A percentile compares a stretch with the other conserved stretches of the same genome.
Evolutionary conservation across 164 flowering plant species (phyloP).

Genomic region (Umbellularia californica): DNA sequence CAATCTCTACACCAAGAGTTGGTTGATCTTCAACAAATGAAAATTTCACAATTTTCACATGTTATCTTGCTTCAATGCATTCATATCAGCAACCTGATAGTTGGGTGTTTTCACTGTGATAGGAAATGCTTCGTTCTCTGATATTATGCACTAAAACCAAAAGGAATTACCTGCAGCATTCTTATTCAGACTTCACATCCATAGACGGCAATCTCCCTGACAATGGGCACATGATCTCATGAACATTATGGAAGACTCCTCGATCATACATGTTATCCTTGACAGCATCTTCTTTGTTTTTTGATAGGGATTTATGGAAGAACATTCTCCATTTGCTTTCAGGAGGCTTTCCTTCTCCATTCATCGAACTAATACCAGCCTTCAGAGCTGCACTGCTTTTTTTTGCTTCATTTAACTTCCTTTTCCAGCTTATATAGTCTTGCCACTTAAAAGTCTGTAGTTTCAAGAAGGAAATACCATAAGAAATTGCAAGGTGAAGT

Average conservation of each 20-base stretch:
- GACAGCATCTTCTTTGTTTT: slow-evolving; percentile 26
- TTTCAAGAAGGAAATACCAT: not conserved
- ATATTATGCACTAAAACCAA: not conserved
- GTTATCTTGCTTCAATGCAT: not conserved
- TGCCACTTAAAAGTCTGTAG: slow-evolving; percentile 88
- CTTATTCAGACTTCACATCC: slow-evolving; percentile 34
- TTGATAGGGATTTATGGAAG: slow-evolving; percentile 52
- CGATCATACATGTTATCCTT: slow-evolving; percentile 67
- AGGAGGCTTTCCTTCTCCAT: slow-evolving; percentile 41
- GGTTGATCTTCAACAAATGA: not conserved
- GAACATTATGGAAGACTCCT: slow-evolving; percentile 57
- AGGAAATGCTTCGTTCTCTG: not conserved
- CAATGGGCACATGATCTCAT: slow-evolving; percentile 59
- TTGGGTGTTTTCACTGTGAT: too few species aligned
- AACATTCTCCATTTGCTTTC: slow-evolving; percentile 66
- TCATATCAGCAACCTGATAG: not conserved
- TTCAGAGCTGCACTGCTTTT: slow-evolving; percentile 73
- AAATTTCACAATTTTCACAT: not conserved
- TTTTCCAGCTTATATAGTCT: slow-evolving; percentile 69
- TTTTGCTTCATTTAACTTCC: slow-evolving; percentile 70
- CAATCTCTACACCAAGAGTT: too few species aligned
- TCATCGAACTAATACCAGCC: slow-evolving; percentile 51
- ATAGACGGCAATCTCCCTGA: slow-evolving; percentile 60
- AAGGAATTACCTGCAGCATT: not conserved
- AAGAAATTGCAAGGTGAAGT: not conserved